Conservation (phyloP, 257 asterid genomes). For the Ligustrum vulgare region DNA sequence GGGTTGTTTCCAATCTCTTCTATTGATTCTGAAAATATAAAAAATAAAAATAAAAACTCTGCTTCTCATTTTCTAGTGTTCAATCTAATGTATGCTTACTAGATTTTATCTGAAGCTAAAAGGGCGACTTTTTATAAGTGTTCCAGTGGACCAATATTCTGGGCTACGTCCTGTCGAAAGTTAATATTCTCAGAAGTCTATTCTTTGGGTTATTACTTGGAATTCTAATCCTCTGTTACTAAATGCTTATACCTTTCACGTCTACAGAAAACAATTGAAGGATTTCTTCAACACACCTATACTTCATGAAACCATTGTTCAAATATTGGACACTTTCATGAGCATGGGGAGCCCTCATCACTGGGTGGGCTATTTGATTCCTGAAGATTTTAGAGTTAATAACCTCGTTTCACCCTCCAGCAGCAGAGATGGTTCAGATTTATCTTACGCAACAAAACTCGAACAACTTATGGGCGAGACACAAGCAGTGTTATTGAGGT, state of each 20-base stretch:
- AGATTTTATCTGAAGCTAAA: not conserved
- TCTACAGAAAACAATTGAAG: constrained; percentile 80
- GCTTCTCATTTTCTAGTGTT: not conserved
- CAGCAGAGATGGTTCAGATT: constrained; percentile 35
- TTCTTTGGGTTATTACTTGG: not conserved
- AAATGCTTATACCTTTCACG: constrained; percentile 16
- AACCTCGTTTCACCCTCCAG: constrained; percentile 44
- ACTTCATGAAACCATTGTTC: constrained; percentile 66
- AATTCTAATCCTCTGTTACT: not conserved
- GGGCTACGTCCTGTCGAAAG: not conserved
- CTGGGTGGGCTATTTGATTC: constrained; percentile 80
- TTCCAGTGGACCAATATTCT: too few relatives aligned
- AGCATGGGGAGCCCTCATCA: constrained; percentile 69
- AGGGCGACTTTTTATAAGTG: too few relatives aligned
- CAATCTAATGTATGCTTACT: not conserved
- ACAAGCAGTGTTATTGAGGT: constrained; percentile 81
- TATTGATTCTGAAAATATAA: not conserved
- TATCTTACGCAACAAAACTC: constrained; percentile 53
- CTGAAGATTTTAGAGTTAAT: constrained; percentile 56
- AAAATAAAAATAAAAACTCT: not conserved
- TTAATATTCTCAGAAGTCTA: constrained; percentile 4
- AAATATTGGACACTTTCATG: constrained; percentile 71
- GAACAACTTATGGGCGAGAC: constrained; percentile 82
- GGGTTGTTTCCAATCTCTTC: not conserved
- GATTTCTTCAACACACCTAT: constrained; percentile 58